A percentile compares a stretch with the other conserved stretches of the same genome.
Conservation (phyloP, 2,329 filamentous ascomycete species). For the Microdochium bolleyi region DNA sequence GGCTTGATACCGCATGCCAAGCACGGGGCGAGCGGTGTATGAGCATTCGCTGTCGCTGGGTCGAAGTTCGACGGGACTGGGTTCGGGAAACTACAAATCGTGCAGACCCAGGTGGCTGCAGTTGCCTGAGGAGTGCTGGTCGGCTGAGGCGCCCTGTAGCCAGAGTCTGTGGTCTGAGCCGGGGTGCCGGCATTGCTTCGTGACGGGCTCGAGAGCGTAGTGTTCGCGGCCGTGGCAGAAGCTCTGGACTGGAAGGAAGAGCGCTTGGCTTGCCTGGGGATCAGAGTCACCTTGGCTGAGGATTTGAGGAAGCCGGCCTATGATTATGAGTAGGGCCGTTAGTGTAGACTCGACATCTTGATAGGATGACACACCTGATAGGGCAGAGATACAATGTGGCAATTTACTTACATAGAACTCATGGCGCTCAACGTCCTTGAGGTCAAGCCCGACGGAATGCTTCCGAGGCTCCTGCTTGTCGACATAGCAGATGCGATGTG, state of each 20-base stretch:
- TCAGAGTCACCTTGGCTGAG: conserved; percentile 83
- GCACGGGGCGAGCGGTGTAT: conserved; percentile 79
- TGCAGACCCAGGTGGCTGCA: conserved; percentile 85
- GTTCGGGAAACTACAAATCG: conserved; percentile 93
- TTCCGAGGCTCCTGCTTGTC: conserved; percentile 80
- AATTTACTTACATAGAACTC: conserved; percentile 68
- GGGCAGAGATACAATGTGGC: not conserved
- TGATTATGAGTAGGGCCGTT: conserved; percentile 11
- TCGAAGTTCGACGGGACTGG: conserved; percentile 92
- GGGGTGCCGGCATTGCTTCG: conserved; percentile 39
- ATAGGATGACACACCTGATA: no score
- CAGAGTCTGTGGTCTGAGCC: conserved; percentile 30
- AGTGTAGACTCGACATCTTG: not conserved
- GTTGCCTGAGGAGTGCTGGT: conserved; percentile 7
- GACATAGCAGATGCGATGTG: conserved; percentile 91
- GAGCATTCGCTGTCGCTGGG: conserved; percentile 67
- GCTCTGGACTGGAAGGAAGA: conserved; percentile 49
- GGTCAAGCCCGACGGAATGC: conserved; percentile 74
- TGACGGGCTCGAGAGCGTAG: conserved; percentile 31
- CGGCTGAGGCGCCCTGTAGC: conserved; percentile 2
- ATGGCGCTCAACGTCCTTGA: conserved; percentile 84
- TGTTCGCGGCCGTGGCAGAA: conserved; percentile 22
- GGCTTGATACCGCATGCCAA: conserved; percentile 92
- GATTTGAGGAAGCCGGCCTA: conserved; percentile 91
- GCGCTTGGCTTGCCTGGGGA: conserved; percentile 71